Base-by-base conservation (phyloP, 805 yeast species). In the Ogataea methanolica region DNA sequence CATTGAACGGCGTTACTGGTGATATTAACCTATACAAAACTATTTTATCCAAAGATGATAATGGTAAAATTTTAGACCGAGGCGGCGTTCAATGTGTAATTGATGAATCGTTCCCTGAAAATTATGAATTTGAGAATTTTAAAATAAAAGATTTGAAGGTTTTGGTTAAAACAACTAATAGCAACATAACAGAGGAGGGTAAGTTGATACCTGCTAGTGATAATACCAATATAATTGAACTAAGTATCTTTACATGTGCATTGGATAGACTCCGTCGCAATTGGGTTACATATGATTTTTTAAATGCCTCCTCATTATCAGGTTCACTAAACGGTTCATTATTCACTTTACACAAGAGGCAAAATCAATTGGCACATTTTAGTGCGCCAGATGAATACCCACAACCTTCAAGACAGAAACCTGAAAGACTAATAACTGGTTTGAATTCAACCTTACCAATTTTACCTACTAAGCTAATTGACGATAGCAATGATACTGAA, bases 321-420 rank as follows among this genome's bases (percentile, higher is more conserved):
- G 95, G 95, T 0, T 79, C 91, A 0, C 71, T 86, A 14, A 84
- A 85, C 58, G 84, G 84, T 45, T 80, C 94, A 1, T 70, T 87
- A 63, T 85, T 86, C 66, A 84, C 90, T 0, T 74, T 87, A 21
- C 94, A 86, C 56, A 85, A 85, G 59, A 78, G 86, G 55, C 92
- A 85, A 59, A 75, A 77, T 50, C 75, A 76, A 46, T 65, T 74
- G 50, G 77, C 79, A 0, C 73, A 73, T 51, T 70, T 75, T 33
- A 65, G 62, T 31, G 67, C 57, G 1, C 53, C 66, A 44, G 69
- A 61, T 36, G 52, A 52, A 15, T 60, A 44, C 40, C 49, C 51
- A 29, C 31, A 26, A 26, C 9, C 31, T 26, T 4, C 31, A 26
- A 26, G 12, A 26, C 31, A 5, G 9, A 11, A 26, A 11, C 11